Evolutionary conservation across 2,329 filamentous ascomycete species (phyloP).

Genomic region (Botrytis medusae): DNA sequence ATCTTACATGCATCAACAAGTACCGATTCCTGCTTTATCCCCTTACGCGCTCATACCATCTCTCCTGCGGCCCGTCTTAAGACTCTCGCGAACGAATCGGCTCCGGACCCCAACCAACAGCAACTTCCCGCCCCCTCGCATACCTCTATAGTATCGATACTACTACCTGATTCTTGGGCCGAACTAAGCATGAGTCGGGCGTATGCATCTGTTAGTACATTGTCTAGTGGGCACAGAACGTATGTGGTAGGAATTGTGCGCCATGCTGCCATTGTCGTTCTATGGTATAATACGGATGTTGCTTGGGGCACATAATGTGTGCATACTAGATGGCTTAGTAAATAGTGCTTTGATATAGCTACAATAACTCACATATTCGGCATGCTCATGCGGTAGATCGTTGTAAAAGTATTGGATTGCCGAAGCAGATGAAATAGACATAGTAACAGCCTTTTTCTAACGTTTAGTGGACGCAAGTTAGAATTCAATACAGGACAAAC

Average conservation of each 20-base stretch:
- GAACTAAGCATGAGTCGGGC: conserved; percentile 31
- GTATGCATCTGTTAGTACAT: conserved; percentile 27
- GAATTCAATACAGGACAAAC: background rate
- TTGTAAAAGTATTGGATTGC: conserved; percentile 19
- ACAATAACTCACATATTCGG: conserved; percentile 16
- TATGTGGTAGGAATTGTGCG: conserved; percentile 34
- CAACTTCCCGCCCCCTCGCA: conserved; percentile 29
- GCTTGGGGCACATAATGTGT: conserved; percentile 34
- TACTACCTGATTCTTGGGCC: conserved; percentile 29
- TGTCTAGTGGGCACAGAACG: conserved; percentile 32
- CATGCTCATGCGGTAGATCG: conserved; percentile 15
- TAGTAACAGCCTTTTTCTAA: conserved; percentile 20
- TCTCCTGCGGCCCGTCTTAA: conserved; percentile 20
- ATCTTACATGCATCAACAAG: background rate
- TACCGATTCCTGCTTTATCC: background rate
- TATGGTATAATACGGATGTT: conserved; percentile 18
- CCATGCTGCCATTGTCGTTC: conserved; percentile 36
- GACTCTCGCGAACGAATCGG: conserved; percentile 12
- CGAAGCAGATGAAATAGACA: conserved; percentile 15
- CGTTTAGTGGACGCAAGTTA: conserved; percentile 20
- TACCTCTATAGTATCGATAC: conserved; percentile 32
- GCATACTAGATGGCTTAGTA: conserved; percentile 37
- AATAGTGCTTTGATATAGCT: background rate
- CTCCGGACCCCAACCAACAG: conserved; percentile 22
- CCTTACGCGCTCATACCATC: conserved; percentile 6